Evolutionary conservation across 2,329 filamentous ascomycete genomes (phyloP), one percentile per base, ranked within the genome.

Genomic region (Aureobasidium sp.): DNA sequence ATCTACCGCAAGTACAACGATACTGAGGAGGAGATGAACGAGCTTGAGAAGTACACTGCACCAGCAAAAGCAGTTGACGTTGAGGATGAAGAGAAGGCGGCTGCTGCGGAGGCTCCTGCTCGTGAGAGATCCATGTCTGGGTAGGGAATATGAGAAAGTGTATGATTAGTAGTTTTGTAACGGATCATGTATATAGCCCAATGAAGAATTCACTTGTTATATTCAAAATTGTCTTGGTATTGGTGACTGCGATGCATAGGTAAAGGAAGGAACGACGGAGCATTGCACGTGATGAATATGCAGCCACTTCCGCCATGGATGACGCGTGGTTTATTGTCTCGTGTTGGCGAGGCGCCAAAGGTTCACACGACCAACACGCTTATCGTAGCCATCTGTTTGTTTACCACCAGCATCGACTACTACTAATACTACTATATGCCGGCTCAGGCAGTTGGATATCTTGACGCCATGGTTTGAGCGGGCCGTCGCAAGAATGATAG

Each of bases 401-500:
- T 37, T 21, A 21, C 21, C 21, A 21, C 25, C 39, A 45, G 41
- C 53, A 57, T 57, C 52, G 29, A 39, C 21, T 58, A 57, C 16
- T 57, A 34, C 21, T 21, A 21, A 21, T 21, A 21, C 21, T 21
- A 21, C 21, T 21, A 21, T 21, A 58, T 58, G 54, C 37, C 41
- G 32, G 54, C 53, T 34, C 41, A 9, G 42, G 30, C 54, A 59
- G 57, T 59, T 59, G 57, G 57, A 59, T 27, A 50, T 16, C 41
- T 59, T 41, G 49, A 37, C 49, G 34, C 49, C 59, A 61, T 61
- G 59, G 59, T 45, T 27, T 61, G 50, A 61, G 41, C 29, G 27
- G 47, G 47, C 59, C 25, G 39, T n/a, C 13, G 37, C 47, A 34
- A 47, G 29, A 29, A 91, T 86, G 88, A 91, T 93, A 76, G 86